Conservation (phyloP, 176 grass and related monocot species). For the Oropetium thomaeum region DNA sequence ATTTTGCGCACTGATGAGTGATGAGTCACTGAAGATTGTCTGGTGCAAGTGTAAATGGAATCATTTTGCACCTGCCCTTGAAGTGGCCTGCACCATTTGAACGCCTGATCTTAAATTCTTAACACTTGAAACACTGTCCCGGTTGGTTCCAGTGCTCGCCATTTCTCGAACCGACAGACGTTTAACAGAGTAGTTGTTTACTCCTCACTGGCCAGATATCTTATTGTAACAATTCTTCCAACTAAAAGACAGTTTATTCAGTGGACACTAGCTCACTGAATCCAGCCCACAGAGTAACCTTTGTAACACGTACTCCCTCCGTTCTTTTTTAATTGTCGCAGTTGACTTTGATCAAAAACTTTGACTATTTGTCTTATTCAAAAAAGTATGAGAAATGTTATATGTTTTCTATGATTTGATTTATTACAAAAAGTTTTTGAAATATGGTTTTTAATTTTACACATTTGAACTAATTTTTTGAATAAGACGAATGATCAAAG, state of each 20-base stretch:
- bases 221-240: neutral
- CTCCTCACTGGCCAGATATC: neutral
- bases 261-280: slow-evolving; percentile 18
- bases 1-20: neutral
- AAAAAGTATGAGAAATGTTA: no score
- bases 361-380: no score
- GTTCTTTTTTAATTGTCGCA: no score
- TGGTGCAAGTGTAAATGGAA: neutral
- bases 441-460: no score
- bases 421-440: no score
- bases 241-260: neutral
- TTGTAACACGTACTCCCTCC: neutral
- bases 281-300: neutral
- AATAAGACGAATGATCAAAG: no score
- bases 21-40: neutral
- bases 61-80: neutral
- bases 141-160: neutral
- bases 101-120: neutral
- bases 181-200: neutral
- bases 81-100: neutral
- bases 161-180: neutral
- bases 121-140: neutral
- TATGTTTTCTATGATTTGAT: no score
- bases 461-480: no score
- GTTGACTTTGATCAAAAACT: no score